A percentile compares a stretch with the other conserved stretches of the same genome.
phyloP scores from a whole-genome alignment of 305 asterid species.

The Nicotiana rustica region DNA sequence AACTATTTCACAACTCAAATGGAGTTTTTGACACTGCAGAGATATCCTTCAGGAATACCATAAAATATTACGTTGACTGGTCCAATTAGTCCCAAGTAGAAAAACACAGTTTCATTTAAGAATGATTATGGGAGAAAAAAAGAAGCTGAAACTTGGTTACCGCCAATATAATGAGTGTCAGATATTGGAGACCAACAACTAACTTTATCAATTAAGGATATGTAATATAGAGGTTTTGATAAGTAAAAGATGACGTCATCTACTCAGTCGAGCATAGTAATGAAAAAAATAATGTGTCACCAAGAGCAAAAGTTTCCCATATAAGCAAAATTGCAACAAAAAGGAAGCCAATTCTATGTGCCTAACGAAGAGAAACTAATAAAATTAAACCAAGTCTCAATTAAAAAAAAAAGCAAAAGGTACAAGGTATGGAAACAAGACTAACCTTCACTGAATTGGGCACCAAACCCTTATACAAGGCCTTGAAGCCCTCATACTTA shows the following conservation, averaged over 20 bases:
- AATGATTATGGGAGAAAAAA: constrained; percentile 1
- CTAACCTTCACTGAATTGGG: constrained; percentile 96
- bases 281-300: neutral
- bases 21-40: neutral
- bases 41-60: constrained; percentile 10
- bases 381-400: neutral
- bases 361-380: constrained; percentile 10
- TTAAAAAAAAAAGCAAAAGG: neutral
- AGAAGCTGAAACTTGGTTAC: neutral
- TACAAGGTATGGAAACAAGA: constrained; percentile 30
- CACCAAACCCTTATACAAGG: constrained; percentile 91
- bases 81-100: constrained; percentile 5
- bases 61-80: neutral
- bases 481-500: constrained; percentile 79
- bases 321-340: neutral
- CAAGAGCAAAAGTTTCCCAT: constrained; percentile 7
- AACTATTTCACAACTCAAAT: constrained; percentile 20
- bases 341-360: constrained; percentile 7
- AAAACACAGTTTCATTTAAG: neutral
- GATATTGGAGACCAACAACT: constrained; percentile 26
- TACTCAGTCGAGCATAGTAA: neutral
- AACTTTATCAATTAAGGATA: constrained; percentile 20
- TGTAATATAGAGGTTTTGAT: neutral
- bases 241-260: neutral
- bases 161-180: neutral